Evolutionary conservation across 495 filamentous ascomycete species (phyloP), one percentile per base, ranked within the genome.

Genomic region (Cercophora scortea): DNA sequence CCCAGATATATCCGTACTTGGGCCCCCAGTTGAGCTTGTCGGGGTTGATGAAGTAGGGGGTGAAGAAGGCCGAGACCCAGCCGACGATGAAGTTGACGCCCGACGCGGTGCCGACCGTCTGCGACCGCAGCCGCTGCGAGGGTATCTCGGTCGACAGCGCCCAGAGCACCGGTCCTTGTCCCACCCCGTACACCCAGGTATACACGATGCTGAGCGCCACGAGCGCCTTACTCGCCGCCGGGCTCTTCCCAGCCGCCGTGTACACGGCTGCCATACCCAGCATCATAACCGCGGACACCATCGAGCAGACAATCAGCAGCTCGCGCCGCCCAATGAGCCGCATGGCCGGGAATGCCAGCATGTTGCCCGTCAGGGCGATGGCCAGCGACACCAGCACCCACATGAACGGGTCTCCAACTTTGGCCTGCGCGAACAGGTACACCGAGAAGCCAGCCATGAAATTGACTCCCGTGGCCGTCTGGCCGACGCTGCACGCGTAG

Each of bases 1-100:
- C 71, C 75, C 76, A 79, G 45, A 80, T 77, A 51, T 79, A 79
- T 0, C 72, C 70, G 48, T 79, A 78, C 53, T 71, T 70, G 4
- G 73, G 71, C 0, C 71, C 71, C 74, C 74, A 78, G 54, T 74
- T 71, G 8, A 78, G 57, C 17, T 72, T 59, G 11, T 69, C 63
- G 1, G 73, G 72, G 49, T 78, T 76, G 55, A 78, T 75, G 46
- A 78, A 78, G 50, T 76, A 78, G 4, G 74, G 71, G 2, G 71
- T 64, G 49, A 61, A 73, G 61, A 75, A 78, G 1, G 64, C 59
- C 4, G 61, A 63, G 8, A 74, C 49, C 74, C 74, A 78, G 4
- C 62, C 68, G 35, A 74, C 61, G 35, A 78, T 50, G 38, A 72
- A 78, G 8, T 71, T 71, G 25, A 79, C 44, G 13, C 71, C 71